phyloP scores from a whole-genome alignment of 176 grass and related monocot genomes.

The Carex scoparia region DNA sequence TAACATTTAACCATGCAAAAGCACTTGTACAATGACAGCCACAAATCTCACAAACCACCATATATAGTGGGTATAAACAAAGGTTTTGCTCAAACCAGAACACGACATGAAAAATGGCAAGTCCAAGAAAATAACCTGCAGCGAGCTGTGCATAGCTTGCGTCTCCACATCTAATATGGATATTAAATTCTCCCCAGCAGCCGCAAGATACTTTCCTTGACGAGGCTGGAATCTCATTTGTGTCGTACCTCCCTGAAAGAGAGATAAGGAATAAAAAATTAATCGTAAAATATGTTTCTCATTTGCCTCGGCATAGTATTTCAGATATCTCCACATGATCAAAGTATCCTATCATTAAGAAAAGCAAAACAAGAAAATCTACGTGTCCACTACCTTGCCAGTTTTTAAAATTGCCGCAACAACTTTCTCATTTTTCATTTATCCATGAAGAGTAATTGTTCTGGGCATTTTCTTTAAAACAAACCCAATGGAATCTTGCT shows the following conservation, averaged over 20 bases:
- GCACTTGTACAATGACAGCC: neutral
- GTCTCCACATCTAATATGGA: slow-evolving; percentile 88
- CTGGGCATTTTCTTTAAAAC: neutral
- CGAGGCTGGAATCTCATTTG: slow-evolving; percentile 97
- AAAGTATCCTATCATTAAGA: neutral
- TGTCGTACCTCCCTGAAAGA: slow-evolving; percentile 61
- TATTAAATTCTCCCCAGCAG: slow-evolving; percentile 68
- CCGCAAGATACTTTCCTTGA: slow-evolving; percentile 85
- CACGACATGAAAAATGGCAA: neutral
- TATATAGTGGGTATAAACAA: neutral
- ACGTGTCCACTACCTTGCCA: neutral
- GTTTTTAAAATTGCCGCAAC: neutral
- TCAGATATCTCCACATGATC: neutral
- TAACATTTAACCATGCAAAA: neutral
- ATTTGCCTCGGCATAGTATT: neutral
- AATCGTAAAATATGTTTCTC: slow-evolving; percentile 10
- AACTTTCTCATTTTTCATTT: neutral
- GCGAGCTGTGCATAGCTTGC: slow-evolving; percentile 35
- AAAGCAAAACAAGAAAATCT: neutral
- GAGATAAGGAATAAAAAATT: neutral
- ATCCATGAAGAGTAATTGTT: neutral
- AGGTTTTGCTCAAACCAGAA: neutral
- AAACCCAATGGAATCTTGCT: neutral
- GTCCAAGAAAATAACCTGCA: slow-evolving; percentile 51
- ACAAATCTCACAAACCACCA: neutral